These are phyloP conservation scores for Stachybotrys elegans DNA, from an alignment of 2,329 filamentous ascomycete species.

Conservation along the genomic window DNA sequence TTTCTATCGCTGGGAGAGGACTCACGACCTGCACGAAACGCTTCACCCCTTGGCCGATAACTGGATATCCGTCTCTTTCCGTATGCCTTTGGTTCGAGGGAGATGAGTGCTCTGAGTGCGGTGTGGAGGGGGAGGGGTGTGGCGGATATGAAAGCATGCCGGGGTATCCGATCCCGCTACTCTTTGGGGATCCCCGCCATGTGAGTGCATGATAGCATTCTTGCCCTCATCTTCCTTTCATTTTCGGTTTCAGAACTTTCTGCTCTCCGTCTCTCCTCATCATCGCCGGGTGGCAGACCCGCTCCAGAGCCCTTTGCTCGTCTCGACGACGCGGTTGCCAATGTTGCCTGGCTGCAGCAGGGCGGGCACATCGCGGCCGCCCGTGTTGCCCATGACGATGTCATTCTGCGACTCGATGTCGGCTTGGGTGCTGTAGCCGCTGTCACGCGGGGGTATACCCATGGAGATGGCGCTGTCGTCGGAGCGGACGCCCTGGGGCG, in stretches of 20 bases:
- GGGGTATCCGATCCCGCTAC: too few relatives aligned
- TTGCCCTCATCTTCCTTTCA: too few relatives aligned
- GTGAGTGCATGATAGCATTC: too few relatives aligned
- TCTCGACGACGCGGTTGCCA: constrained; percentile 56
- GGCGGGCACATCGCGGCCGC: constrained; percentile 35
- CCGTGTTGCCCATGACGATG: constrained; percentile 43
- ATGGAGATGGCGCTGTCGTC: constrained; percentile 42
- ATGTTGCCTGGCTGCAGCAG: constrained; percentile 50
- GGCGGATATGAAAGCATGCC: too few relatives aligned
- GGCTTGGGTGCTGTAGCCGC: constrained; percentile 42
- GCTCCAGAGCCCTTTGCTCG: constrained; percentile 59
- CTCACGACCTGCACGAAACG: too few relatives aligned
- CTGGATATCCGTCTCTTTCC: too few relatives aligned
- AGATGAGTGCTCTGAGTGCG: too few relatives aligned
- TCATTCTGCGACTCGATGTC: constrained; percentile 31
- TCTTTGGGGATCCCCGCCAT: constrained; percentile 1
- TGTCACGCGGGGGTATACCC: constrained; percentile 34
- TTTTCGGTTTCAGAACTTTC: too few relatives aligned
- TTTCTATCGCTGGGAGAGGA: too few relatives aligned
- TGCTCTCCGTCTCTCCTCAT: not conserved
- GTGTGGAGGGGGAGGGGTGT: too few relatives aligned
- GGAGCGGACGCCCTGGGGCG: constrained; percentile 22
- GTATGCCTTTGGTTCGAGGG: too few relatives aligned
- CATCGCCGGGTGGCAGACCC: constrained; percentile 22
- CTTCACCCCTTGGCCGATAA: too few relatives aligned